phyloP scores from a whole-genome alignment of 257 asterid genomes.

The Vinca minor region DNA sequence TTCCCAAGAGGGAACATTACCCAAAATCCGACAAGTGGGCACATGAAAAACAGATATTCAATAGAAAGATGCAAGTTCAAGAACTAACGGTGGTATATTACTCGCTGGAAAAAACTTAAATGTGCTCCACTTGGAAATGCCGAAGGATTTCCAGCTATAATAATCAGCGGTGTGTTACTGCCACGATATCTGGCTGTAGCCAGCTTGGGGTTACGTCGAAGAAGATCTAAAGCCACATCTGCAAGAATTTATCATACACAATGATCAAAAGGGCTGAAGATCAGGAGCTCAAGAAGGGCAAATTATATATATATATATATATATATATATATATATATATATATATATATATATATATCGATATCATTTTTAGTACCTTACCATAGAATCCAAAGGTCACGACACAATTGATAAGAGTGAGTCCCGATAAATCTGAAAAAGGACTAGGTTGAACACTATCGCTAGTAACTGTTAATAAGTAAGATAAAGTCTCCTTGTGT shows the following conservation, averaged over 20 bases:
- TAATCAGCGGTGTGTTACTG: conserved; percentile 27
- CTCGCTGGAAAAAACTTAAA: conserved; percentile 17
- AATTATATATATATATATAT: not conserved
- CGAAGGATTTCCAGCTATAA: conserved; percentile 32
- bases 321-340: no score
- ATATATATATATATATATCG: not conserved
- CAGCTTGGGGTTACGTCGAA: conserved; percentile 25
- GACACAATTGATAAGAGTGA: conserved; percentile 19
- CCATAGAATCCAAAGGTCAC: conserved; percentile 31
- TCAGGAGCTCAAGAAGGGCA: not conserved
- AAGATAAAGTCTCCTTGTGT: conserved; percentile 24
- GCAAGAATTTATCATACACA: conserved; percentile 5
- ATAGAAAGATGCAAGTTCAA: conserved; percentile 2
- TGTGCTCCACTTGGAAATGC: conserved; percentile 29
- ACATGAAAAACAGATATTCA: not conserved
- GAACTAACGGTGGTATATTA: conserved; percentile 32
- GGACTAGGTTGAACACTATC: conserved; percentile 24
- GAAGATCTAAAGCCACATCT: conserved; percentile 36
- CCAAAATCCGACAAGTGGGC: not conserved
- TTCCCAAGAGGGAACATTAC: not conserved
- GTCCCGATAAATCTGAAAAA: conserved; percentile 24
- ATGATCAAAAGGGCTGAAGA: conserved; percentile 3
- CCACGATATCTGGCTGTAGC: conserved; percentile 26
- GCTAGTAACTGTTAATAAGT: conserved; percentile 23
- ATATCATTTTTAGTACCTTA: conserved; percentile 9